These are phyloP conservation scores for Suillus ampliporus DNA, from an alignment of 768 basidiomycete species.

Conservation along the genomic window DNA sequence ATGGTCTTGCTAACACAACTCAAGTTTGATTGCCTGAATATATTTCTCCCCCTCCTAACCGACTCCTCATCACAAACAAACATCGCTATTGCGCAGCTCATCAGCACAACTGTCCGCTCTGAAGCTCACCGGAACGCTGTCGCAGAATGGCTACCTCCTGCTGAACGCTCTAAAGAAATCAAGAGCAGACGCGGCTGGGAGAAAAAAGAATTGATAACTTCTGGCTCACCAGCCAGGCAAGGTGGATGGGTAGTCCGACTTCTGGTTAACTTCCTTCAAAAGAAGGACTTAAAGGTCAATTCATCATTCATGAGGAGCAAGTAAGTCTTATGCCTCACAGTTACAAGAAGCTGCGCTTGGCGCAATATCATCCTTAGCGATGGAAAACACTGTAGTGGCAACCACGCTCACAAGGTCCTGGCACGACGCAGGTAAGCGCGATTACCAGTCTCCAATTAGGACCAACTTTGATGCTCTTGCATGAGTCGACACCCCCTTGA, in stretches of 20 bases:
- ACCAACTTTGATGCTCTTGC: slow-evolving; percentile 10
- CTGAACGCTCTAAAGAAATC: slow-evolving; percentile 58
- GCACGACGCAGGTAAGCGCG: slow-evolving; percentile 45
- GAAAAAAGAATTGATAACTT: slow-evolving; percentile 50
- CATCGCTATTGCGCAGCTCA: slow-evolving; percentile 62
- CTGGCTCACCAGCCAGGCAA: slow-evolving; percentile 45
- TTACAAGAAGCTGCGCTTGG: slow-evolving; percentile 68
- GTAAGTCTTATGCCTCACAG: slow-evolving; percentile 36
- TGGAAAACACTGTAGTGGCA: slow-evolving; percentile 64
- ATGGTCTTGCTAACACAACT: not conserved
- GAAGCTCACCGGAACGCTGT: slow-evolving; percentile 55
- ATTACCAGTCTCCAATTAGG: slow-evolving; percentile 22
- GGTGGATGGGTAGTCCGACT: slow-evolving; percentile 67
- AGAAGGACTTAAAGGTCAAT: slow-evolving; percentile 59
- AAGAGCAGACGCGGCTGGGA: slow-evolving; percentile 78
- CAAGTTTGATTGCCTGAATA: slow-evolving; percentile 66
- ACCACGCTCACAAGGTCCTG: slow-evolving; percentile 49
- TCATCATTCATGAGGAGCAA: not conserved
- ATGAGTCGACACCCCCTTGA: slow-evolving; percentile 34
- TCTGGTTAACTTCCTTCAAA: slow-evolving; percentile 52
- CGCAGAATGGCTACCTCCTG: slow-evolving; percentile 65
- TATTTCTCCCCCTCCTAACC: slow-evolving; percentile 67
- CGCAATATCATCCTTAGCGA: slow-evolving; percentile 69
- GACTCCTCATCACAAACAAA: slow-evolving; percentile 47
- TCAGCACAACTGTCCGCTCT: slow-evolving; percentile 57